Evolutionary conservation across 2,329 filamentous ascomycete species (phyloP), one percentile per base, ranked within the genome.

Genomic region (Cladosporium sphaerospermum): DNA sequence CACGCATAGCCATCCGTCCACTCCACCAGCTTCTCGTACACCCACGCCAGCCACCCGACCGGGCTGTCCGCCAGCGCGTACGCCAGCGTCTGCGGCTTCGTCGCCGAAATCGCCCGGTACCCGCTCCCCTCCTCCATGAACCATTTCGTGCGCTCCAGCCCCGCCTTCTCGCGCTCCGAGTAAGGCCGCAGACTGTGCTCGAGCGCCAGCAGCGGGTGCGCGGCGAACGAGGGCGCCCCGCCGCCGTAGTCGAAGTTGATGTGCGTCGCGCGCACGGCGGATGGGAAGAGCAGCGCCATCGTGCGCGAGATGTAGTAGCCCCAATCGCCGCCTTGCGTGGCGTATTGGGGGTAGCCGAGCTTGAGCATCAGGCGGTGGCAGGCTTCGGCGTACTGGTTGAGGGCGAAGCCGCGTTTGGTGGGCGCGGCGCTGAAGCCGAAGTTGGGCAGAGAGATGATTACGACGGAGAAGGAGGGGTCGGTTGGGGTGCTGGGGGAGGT

Each of bases 41-140:
- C 82, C 87, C 87, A 91, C 0, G 84, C 80, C 1, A 91, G 72
- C 5, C 88, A 71, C 0, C 78, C 84, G 0, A 86, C 78, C 0
- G 87, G 87, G 4, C 78, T 83, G 64, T 89, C 85, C 0, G 78
- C 74, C 3, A 90, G 73, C 0, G 75, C 81, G 61, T 86, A 87
- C 0, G 82, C 83, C 0, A 90, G 64, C 0, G 87, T 90, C 45
- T 86, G 81, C 0, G 87, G 87, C 50, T 53, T 53, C 18, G 50
- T 53, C 8, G 50, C 50, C 34, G 43, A 46, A 10, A 53, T 45
- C 23, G 44, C 36, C 9, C 44, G 34, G 64, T 87, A 86, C 2
- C 77, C 80, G 9, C 63, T 66, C 0, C 81, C 80, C 46, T 83
- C 71, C 6, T 67, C 58, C 0, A 57, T 10, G 65, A 86, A 86